These are phyloP conservation scores for Cryphonectria radicalis DNA, from an alignment of 2,329 filamentous ascomycete genomes.

Conservation along the genomic window DNA sequence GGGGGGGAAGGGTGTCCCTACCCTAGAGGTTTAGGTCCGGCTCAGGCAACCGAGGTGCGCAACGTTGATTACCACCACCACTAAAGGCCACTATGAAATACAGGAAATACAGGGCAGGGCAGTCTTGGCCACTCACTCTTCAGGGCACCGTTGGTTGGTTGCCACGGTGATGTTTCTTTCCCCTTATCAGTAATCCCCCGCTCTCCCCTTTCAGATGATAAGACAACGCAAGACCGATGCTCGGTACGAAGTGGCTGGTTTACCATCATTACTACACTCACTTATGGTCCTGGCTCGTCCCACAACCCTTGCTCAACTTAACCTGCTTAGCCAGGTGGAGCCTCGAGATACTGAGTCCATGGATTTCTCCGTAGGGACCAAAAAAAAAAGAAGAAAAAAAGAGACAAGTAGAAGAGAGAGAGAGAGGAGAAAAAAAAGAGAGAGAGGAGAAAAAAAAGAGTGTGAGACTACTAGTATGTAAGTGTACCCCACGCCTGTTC, in stretches of 20 bases:
- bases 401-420: neutral
- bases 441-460: no score
- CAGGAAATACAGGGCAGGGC: no score
- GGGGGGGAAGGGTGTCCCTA: neutral
- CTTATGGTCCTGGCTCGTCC: neutral
- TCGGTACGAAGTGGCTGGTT: neutral
- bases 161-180: slow-evolving; percentile 1
- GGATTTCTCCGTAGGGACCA: neutral
- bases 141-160: neutral
- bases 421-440: no score
- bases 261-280: neutral
- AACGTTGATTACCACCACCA: neutral
- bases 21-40: neutral
- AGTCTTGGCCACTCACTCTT: neutral
- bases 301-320: neutral
- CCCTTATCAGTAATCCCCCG: neutral
- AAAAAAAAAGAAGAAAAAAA: neutral
- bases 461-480: neutral
- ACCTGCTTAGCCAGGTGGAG: neutral
- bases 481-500: neutral
- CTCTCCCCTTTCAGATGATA: neutral
- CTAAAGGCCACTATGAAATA: neutral
- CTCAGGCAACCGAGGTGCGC: slow-evolving; percentile 7
- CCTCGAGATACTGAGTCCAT: neutral
- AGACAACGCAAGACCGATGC: neutral